Base-by-base conservation (phyloP, 257 asterid species). In the Nyctanthes arbortristis region DNA sequence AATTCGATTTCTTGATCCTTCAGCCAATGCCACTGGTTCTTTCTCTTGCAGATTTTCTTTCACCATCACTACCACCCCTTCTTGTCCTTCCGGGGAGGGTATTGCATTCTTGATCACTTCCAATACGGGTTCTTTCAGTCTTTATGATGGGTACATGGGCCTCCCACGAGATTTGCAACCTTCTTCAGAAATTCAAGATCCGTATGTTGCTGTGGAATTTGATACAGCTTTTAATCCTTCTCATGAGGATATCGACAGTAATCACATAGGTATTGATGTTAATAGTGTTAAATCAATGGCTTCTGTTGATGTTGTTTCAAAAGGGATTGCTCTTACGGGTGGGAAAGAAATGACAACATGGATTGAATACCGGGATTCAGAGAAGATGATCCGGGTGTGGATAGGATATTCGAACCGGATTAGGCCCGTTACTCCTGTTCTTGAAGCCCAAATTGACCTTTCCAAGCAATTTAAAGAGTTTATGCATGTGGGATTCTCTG, bases 61-160 rank as follows among this genome's bases (percentile, higher is more conserved):
- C 80, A 71, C 82, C 28, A 71, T 85, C 65, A 33, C 75, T 7
- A 43, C 73, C 33, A 52, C 72, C 36, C 81, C 76, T 65, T 68
- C 83, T 63, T 91, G 90, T 81, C 86, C 93, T 61, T 82, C 75
- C 61, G 97, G 95, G 4, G 93, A 91, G 30, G 97, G 97, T 2
- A 32, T 89, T 14, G 84, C 89, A 0, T 87, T 91, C 54, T 60
- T 89, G 72, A 72, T 91, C 78, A 79, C 88, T 22, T 84, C 93
- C 0, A 77, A 83, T 49, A 57, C 60, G 5, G 71, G 63, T 37
- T 71, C 87, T 11, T 70, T 80, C 70, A 81, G 81, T 55, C 55
- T 65, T 7, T 49, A 29, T 4, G 79, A 80, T 72, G 96, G 96
- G 3, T 74, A 79, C 65, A 86, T 90, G 92, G 97, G 96, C 4